A percentile compares a stretch with the other conserved stretches of the same genome.
Conservation (phyloP, 1,139 yeast species). For the Candida sp. region DNA sequence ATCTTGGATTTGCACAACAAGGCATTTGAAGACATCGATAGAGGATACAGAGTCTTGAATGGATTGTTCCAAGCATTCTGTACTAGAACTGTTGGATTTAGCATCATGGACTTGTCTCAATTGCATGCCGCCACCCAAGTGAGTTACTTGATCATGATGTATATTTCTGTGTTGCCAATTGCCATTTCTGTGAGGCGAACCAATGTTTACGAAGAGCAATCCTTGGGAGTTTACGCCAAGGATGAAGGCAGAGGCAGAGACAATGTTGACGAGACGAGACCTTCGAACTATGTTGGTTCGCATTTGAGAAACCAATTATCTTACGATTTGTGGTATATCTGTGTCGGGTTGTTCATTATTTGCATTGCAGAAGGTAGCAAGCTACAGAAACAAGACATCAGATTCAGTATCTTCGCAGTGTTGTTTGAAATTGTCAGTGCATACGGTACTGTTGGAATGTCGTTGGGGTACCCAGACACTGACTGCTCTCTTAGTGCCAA, state of each 20-base stretch:
- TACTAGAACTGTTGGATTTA: slow-evolving; percentile 94
- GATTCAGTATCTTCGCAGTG: slow-evolving; percentile 71
- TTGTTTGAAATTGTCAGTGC: slow-evolving; percentile 94
- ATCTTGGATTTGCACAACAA: slow-evolving; percentile 69
- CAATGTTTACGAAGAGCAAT: slow-evolving; percentile 96
- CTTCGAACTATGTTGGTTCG: slow-evolving; percentile 74
- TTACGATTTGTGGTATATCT: slow-evolving; percentile 94
- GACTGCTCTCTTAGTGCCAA: slow-evolving; percentile 75
- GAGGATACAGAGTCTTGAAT: slow-evolving; percentile 72
- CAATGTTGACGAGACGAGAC: slow-evolving; percentile 27
- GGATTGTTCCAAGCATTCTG: slow-evolving; percentile 93
- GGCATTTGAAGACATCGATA: slow-evolving; percentile 53
- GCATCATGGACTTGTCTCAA: slow-evolving; percentile 67
- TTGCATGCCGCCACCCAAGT: slow-evolving; percentile 94
- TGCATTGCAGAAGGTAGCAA: slow-evolving; percentile 83
- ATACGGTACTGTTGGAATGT: slow-evolving; percentile 94
- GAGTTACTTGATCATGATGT: slow-evolving; percentile 96
- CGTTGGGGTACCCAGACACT: slow-evolving; percentile 77
- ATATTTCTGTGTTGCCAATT: slow-evolving; percentile 92
- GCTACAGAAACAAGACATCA: slow-evolving; percentile 47
- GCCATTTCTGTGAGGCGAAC: slow-evolving; percentile 97
- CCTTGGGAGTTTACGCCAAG: slow-evolving; percentile 79
- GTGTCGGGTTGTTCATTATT: slow-evolving; percentile 82
- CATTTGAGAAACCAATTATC: slow-evolving; percentile 93
- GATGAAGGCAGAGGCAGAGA: slow-evolving; percentile 32